phyloP scores from a whole-genome alignment of 164 flowering plant genomes.

The Hamamelis virginiana region DNA sequence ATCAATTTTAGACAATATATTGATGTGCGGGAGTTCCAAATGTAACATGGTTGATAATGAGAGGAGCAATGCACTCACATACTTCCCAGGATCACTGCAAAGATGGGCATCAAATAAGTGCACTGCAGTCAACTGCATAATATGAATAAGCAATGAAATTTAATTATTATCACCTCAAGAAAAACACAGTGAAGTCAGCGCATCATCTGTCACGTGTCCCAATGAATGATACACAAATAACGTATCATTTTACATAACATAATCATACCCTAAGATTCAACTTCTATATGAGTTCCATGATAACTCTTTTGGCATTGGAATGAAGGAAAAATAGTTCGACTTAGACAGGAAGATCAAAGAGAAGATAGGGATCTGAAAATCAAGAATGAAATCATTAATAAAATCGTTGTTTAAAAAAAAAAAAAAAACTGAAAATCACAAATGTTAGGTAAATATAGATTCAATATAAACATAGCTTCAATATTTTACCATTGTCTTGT shows the following conservation, averaged over 20 bases:
- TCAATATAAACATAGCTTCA: background rate
- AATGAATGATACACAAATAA: no score
- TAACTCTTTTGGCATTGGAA: slow-evolving; percentile 72
- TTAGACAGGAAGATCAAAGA: slow-evolving; percentile 97
- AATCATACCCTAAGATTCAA: slow-evolving; percentile 72
- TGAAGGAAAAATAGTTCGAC: slow-evolving; percentile 93
- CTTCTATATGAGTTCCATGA: slow-evolving; percentile 74
- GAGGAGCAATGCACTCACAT: slow-evolving; percentile 89
- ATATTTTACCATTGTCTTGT: background rate
- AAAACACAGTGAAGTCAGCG: background rate
- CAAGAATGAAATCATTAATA: no score
- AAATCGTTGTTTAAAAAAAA: no score
- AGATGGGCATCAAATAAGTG: slow-evolving; percentile 95
- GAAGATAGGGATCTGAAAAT: slow-evolving; percentile 95
- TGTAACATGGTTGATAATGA: slow-evolving; percentile 91
- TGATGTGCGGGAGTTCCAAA: slow-evolving; percentile 91
- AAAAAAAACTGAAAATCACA: no score
- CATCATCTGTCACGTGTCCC: background rate
- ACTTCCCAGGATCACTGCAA: slow-evolving; percentile 93
- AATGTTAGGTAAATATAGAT: no score
- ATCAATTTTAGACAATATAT: slow-evolving; percentile 94
- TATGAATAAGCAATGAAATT: slow-evolving; percentile 8
- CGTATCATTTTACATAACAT: no score
- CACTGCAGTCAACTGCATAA: slow-evolving; percentile 80
- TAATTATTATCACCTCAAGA: background rate